phyloP scores from a whole-genome alignment of 116 monocot species.

The Dioscorea cayenensis region DNA sequence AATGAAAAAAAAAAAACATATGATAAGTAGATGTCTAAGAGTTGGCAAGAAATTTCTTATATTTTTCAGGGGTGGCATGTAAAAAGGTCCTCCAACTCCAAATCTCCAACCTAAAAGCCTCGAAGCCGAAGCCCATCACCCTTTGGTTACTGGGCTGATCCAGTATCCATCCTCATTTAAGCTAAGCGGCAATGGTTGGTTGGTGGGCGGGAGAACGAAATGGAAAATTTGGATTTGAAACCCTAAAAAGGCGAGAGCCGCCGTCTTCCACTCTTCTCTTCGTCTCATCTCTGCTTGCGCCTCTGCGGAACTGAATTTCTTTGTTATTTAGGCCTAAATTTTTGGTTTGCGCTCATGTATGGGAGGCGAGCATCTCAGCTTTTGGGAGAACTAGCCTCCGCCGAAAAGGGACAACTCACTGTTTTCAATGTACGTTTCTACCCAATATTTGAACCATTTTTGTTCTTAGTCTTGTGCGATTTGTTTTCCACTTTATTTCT shows the following conservation, averaged over 20 bases:
- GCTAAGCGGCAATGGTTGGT: background rate
- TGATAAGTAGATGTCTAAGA: no score
- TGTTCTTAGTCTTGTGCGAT: background rate
- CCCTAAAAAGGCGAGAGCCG: background rate
- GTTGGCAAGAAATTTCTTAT: no score
- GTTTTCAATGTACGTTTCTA: slow-evolving; percentile 30
- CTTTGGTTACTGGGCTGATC: no score
- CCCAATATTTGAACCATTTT: background rate
- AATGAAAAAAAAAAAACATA: no score
- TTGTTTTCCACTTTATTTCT: background rate
- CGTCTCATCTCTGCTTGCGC: background rate
- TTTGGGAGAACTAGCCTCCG: slow-evolving; percentile 31
- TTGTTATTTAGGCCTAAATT: no score
- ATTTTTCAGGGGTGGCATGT: no score
- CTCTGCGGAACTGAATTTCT: background rate
- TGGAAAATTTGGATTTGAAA: background rate
- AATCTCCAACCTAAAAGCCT: no score
- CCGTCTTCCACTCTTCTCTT: background rate
- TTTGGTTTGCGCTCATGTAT: slow-evolving; percentile 22
- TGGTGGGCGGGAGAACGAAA: background rate
- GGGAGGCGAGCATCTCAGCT: slow-evolving; percentile 45
- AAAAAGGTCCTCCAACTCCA: no score
- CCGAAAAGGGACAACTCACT: slow-evolving; percentile 43
- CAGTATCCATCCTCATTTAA: background rate
- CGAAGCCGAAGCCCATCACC: no score